Percentiles rank a stretch among this genome's conserved stretches.
phyloP scores from a whole-genome alignment of 768 basidiomycete species.

The Russula foetens region DNA sequence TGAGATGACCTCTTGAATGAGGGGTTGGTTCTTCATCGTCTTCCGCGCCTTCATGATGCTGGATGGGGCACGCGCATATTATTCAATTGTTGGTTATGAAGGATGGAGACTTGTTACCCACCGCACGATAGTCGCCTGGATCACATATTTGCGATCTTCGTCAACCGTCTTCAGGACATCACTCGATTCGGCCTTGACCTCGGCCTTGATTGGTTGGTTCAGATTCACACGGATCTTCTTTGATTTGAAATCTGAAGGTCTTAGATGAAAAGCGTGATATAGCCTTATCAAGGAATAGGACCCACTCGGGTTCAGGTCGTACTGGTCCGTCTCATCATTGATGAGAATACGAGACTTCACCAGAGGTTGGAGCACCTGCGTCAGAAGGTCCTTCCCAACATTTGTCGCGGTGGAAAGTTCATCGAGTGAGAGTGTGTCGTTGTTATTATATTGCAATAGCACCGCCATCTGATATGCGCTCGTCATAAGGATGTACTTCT shows the following conservation, averaged over 20 bases:
- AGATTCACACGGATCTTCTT: conserved; percentile 91
- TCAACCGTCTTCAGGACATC: conserved; percentile 94
- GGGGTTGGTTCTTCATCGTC: conserved; percentile 87
- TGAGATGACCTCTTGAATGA: conserved; percentile 86
- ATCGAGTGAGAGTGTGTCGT: conserved; percentile 75
- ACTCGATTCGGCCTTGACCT: conserved; percentile 82
- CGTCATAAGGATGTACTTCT: conserved; percentile 95
- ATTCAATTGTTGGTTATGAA: no score
- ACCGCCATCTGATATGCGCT: conserved; percentile 94
- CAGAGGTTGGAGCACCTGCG: conserved; percentile 47
- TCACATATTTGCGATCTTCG: conserved; percentile 77
- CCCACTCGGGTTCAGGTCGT: conserved; percentile 82
- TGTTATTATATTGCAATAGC: conserved; percentile 88
- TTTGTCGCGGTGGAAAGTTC: conserved; percentile 76
- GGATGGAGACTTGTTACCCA: no score
- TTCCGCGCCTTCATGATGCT: conserved; percentile 95
- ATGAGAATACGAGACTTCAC: conserved; percentile 86
- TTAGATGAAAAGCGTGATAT: not conserved
- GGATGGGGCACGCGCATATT: not conserved
- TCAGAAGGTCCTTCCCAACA: conserved; percentile 72
- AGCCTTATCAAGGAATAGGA: not conserved
- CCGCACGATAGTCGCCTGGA: no score
- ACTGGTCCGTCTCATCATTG: conserved; percentile 82
- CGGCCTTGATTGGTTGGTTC: conserved; percentile 89
- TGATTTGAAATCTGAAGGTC: conserved; percentile 66